Evolutionary conservation across 2,329 filamentous ascomycete species (phyloP), one percentile per base, ranked within the genome.

Genomic region (Fusarium palustre): DNA sequence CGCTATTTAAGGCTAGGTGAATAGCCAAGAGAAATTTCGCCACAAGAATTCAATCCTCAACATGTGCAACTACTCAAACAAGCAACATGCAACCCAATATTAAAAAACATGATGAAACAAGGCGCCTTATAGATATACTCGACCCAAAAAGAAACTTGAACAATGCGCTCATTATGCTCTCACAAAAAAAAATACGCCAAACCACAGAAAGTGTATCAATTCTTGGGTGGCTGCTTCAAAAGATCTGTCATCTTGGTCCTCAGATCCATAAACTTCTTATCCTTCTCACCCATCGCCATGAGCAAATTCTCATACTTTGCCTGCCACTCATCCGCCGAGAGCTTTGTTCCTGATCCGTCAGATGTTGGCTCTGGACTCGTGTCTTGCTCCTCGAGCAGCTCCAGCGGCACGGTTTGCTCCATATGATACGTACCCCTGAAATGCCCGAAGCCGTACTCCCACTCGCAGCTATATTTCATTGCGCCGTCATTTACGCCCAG

Each of bases 231-330:
- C 12, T 59, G 22, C 55, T 66, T 75, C 50, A 83, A 60, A 18
- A 78, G 74, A 55, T 80, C 77, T 59, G 86, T 73, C 45, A 88
- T 76, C 31, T 75, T 80, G 39, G 76, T 77, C 69, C 80, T 82
- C 58, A 88, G 71, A 41, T 79, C 78, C 55, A 76, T 74, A 54
- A 87, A 76, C 70, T 85, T 83, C 70, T 84, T 84, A 71, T 91
- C 88, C 62, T 85, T 84, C 61, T 87, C 85, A 74, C 84, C 84
- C 71, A 92, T 83, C 65, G 85, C 83, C 42, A 85, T 85, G 73
- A 90, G 84, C 69, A 92, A 81, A 56, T 88, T 84, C 43, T 79
- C 80, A 68, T 89, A 89, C 64, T 82, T 86, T 48, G 77, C 76
- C 74, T 86, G 83, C 86, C 86, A 87, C 49, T 81, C 77, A 41